These are phyloP conservation scores for Rhodotorula glutinis DNA, from an alignment of 1,284 basidiomycete genomes.

Conservation along the genomic window DNA sequence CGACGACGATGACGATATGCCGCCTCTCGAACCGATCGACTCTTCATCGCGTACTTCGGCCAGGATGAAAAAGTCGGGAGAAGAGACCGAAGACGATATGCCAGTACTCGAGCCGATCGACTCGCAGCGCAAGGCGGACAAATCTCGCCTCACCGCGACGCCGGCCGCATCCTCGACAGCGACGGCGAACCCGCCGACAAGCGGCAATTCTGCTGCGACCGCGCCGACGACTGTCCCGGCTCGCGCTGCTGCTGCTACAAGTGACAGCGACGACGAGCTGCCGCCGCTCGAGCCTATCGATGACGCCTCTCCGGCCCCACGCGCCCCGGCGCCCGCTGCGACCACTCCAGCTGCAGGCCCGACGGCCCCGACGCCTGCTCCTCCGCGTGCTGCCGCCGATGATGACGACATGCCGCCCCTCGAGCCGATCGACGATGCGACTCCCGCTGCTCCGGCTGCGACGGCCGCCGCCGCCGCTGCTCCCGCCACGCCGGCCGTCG, in stretches of 20 bases:
- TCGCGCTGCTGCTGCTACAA: background rate
- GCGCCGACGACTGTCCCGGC: background rate
- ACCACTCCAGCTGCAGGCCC: background rate
- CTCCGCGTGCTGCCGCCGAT: background rate
- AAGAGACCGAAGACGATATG: constrained; percentile 4
- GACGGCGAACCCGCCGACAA: too few species aligned
- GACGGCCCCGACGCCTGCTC: background rate
- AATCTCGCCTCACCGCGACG: background rate
- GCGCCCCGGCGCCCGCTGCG: background rate
- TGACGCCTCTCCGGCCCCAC: too few species aligned
- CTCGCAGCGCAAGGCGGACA: background rate
- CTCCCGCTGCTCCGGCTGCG: background rate
- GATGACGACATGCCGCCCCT: constrained; percentile 1
- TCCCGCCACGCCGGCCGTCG: too few species aligned
- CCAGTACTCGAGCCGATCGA: background rate
- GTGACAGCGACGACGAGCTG: constrained; percentile 4
- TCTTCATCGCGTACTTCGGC: background rate
- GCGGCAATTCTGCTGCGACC: background rate
- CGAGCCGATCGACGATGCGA: constrained; percentile 5
- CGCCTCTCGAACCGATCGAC: constrained; percentile 7
- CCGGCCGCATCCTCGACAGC: background rate
- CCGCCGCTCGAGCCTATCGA: constrained; percentile 10
- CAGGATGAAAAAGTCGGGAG: background rate
- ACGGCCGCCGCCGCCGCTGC: background rate
- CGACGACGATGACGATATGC: constrained; percentile 9